Conservation (phyloP, 2,329 filamentous ascomycete genomes). For the Amauroascus niger region DNA sequence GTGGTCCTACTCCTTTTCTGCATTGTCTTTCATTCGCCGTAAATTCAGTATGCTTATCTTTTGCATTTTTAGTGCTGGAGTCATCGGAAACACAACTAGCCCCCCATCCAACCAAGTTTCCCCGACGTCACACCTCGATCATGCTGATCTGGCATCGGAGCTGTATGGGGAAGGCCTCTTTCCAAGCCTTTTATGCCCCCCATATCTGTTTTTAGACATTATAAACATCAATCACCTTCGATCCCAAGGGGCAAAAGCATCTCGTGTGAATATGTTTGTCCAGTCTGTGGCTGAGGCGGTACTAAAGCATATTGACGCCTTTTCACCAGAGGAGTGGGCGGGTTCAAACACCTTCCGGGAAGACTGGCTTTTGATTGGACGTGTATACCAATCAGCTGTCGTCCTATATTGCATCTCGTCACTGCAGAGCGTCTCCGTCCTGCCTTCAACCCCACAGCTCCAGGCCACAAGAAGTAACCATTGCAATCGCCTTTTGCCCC, state of each 20-base stretch:
- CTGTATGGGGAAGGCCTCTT: slow-evolving; percentile 5
- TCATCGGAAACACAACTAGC: slow-evolving; percentile 5
- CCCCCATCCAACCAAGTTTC: not conserved
- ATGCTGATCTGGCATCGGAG: not conserved
- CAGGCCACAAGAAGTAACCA: not conserved
- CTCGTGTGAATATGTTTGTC: not conserved
- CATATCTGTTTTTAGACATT: slow-evolving; percentile 1
- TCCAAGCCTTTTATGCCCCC: slow-evolving; percentile 1
- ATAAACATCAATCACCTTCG: slow-evolving; percentile 4
- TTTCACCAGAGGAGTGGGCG: not conserved
- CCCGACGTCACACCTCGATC: not conserved
- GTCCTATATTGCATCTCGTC: not conserved
- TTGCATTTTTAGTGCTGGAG: not conserved
- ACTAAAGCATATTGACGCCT: not conserved
- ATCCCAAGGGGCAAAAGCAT: not conserved
- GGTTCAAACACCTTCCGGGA: not conserved
- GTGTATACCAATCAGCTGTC: not conserved
- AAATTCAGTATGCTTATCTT: not conserved
- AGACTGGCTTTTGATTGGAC: slow-evolving; percentile 1
- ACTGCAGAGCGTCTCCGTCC: not conserved
- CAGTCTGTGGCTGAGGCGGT: not conserved
- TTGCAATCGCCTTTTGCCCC: not conserved
- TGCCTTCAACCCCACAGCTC: not conserved
- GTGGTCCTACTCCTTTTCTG: not conserved
- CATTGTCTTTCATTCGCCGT: not conserved